Percentiles rank a stretch among this genome's conserved stretches.
These are phyloP conservation scores for Copromyces sp. DNA, from an alignment of 495 filamentous ascomycete species.

Conservation along the genomic window DNA sequence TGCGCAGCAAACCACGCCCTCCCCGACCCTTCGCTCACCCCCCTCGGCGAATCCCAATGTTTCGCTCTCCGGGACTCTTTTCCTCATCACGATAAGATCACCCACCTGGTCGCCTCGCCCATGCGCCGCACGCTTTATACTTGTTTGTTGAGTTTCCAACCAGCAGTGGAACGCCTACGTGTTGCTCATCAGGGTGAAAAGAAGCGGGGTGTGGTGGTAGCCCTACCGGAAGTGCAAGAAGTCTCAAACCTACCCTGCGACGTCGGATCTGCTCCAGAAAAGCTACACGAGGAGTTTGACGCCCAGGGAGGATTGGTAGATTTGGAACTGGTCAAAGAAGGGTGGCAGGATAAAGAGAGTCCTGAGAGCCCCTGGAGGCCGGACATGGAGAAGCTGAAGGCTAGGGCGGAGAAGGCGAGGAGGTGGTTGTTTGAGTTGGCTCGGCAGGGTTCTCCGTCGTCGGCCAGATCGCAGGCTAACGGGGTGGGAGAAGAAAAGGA, in stretches of 20 bases:
- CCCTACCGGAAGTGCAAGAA: constrained; percentile 76
- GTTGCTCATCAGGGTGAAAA: not conserved
- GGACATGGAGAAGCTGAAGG: constrained; percentile 44
- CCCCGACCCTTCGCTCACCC: constrained; percentile 69
- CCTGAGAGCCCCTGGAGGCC: constrained; percentile 42
- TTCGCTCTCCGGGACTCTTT: constrained; percentile 48
- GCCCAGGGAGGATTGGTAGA: constrained; percentile 47
- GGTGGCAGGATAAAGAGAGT: constrained; percentile 59
- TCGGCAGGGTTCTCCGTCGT: not conserved
- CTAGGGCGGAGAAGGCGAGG: constrained; percentile 55
- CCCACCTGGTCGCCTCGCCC: constrained; percentile 71
- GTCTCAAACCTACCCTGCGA: constrained; percentile 69
- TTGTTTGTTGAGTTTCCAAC: constrained; percentile 57
- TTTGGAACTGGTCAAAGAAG: constrained; percentile 45
- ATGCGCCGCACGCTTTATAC: constrained; percentile 79
- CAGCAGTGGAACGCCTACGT: constrained; percentile 19
- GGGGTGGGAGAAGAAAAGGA: constrained; percentile 35
- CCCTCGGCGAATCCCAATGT: constrained; percentile 70
- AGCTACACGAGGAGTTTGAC: constrained; percentile 50
- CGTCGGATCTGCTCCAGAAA: constrained; percentile 48
- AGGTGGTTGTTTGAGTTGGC: constrained; percentile 52
- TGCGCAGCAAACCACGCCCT: constrained; percentile 57
- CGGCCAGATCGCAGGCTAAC: not conserved
- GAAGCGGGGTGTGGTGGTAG: constrained; percentile 40
- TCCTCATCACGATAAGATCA: constrained; percentile 52